These are phyloP conservation scores for Tremella yokohamensis DNA, from an alignment of 768 basidiomycete species.

Conservation along the genomic window DNA sequence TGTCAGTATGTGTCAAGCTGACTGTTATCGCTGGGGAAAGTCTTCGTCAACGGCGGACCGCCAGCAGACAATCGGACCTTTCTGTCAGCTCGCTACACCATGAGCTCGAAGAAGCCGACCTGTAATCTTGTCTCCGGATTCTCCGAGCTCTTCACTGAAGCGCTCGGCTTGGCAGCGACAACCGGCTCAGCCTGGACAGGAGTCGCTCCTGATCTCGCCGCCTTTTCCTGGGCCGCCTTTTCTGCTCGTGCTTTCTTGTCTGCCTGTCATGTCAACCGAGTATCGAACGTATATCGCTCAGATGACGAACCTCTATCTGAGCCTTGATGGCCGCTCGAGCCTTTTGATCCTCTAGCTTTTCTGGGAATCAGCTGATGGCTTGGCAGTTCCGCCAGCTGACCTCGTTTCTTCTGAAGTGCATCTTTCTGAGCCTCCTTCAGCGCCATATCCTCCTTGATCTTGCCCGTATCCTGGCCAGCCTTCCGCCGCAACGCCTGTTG, in stretches of 20 bases:
- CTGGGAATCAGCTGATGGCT: constrained; percentile 52
- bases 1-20: constrained; percentile 11
- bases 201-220: constrained; percentile 72
- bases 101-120: constrained; percentile 26
- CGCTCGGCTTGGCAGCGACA: constrained; percentile 53
- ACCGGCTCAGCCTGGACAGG: constrained; percentile 52
- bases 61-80: constrained; percentile 79
- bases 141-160: constrained; percentile 60
- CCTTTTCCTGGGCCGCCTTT: constrained; percentile 85
- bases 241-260: constrained; percentile 87
- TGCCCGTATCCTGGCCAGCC: constrained; percentile 70
- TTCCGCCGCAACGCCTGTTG: constrained; percentile 74
- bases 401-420: constrained; percentile 72
- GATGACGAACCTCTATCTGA: constrained; percentile 65
- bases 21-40: constrained; percentile 47
- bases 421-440: constrained; percentile 56
- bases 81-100: background rate
- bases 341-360: constrained; percentile 83
- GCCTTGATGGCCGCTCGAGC: constrained; percentile 83
- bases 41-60: constrained; percentile 67
- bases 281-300: background rate
- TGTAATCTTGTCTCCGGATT: constrained; percentile 81
- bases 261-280: constrained; percentile 52
- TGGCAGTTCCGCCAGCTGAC: constrained; percentile 53
- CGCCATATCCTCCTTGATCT: constrained; percentile 73